Base-by-base conservation (phyloP, 305 asterid genomes). In the Vinca major region DNA sequence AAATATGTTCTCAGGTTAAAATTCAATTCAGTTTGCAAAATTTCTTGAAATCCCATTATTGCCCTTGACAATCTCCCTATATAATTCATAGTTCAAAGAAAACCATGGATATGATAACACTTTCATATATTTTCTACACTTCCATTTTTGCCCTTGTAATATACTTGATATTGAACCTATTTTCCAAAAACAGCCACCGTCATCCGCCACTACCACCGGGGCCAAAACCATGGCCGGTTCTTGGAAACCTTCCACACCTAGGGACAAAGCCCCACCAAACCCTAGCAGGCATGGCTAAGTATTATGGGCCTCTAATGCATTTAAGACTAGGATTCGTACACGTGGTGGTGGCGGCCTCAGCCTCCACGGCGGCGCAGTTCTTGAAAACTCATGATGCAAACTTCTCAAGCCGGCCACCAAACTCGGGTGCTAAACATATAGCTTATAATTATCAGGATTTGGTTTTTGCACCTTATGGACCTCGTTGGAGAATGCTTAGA, bases 401-500 rank as follows among this genome's bases (percentile, higher is more conserved):
- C 49, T 92, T 92, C 74, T 80, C 87, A 9, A 86, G 80, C 86
- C 88, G 98, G 60, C 98, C 98, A 20, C 95, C 91, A 0, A 88
- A 84, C 70, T 75, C 96, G 17, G 95, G 96, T 4, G 95, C 93
- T 7, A 82, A 87, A 50, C 78, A 92, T 70, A 78, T 92, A 19
- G 96, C 97, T 9, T 92, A 92, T 56, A 87, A 92, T 58, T 90
- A 86, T 65, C 96, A 88, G 70, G 98, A 92, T 67, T 37, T 90
- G 74, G 97, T 92, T 0, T 92, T 92, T 65, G 96, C 95, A 0
- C 97, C 96, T 0, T 92, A 92, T 60, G 98, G 98, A 2, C 93
- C 95, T 0, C 83, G 98, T 70, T 92, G 98, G 98, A 75, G 98
- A 16, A 19, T 88, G 79, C 77, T 92, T 0, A 71, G 98, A 74